These are phyloP conservation scores for Globisporangium cylindrosporum DNA, from an alignment of 352 stramenopile genomes.

Conservation along the genomic window DNA sequence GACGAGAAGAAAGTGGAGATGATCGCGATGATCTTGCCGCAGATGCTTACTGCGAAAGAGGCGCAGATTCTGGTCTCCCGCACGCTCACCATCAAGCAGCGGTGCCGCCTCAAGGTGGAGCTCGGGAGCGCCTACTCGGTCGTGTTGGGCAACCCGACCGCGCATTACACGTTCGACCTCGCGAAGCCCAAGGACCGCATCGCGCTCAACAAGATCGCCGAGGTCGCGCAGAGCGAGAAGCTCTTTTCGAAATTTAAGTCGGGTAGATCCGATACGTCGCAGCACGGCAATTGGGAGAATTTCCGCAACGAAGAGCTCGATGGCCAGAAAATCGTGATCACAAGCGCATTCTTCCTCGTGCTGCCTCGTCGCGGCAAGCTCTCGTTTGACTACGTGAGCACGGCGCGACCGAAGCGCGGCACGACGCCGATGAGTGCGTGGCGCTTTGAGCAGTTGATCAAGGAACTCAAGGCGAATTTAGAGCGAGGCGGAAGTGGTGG, in stretches of 20 bases:
- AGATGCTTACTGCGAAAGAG: constrained; percentile 85
- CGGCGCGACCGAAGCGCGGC: constrained; percentile 57
- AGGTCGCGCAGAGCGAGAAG: constrained; percentile 83
- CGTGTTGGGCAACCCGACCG: constrained; percentile 81
- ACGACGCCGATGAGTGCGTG: constrained; percentile 60
- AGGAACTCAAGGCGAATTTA: constrained; percentile 43
- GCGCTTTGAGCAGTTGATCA: constrained; percentile 73
- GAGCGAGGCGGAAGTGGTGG: not conserved
- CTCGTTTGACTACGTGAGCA: constrained; percentile 91
- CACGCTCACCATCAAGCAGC: constrained; percentile 65
- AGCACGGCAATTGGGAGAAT: constrained; percentile 91
- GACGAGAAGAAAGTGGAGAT: constrained; percentile 53
- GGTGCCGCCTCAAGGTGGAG: constrained; percentile 71
- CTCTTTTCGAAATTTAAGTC: constrained; percentile 63
- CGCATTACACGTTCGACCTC: constrained; percentile 79
- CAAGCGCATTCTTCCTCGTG: constrained; percentile 75
- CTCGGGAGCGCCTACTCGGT: constrained; percentile 85
- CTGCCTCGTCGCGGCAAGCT: constrained; percentile 71
- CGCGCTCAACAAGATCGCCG: constrained; percentile 73
- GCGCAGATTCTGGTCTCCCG: constrained; percentile 64
- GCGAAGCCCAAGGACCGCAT: constrained; percentile 70
- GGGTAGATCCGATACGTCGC: constrained; percentile 65
- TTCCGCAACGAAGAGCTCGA: constrained; percentile 90
- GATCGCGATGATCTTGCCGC: constrained; percentile 66
- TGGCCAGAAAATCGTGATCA: constrained; percentile 62